phyloP scores from a whole-genome alignment of 345 rosid genomes.

The Sisymbrium irio region DNA sequence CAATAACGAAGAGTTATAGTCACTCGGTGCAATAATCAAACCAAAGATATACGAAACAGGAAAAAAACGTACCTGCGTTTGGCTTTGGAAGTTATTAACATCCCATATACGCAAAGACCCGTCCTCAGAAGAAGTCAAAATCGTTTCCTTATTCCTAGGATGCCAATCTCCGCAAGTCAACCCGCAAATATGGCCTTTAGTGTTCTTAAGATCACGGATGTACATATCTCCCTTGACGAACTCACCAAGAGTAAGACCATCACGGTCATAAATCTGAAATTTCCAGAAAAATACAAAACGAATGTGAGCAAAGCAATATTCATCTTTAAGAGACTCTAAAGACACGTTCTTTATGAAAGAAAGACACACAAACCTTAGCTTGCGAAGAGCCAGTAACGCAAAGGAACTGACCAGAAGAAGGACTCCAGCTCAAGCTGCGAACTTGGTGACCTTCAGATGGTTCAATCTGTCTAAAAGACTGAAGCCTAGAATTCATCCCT shows the following conservation, averaged over 20 bases:
- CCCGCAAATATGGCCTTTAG: constrained; percentile 92
- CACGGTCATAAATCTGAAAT: constrained; percentile 86
- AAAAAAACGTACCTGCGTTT: constrained; percentile 60
- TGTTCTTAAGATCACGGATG: constrained; percentile 92
- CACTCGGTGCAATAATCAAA: constrained; percentile 10
- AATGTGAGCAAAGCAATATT: neutral
- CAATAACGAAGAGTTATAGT: too few species aligned
- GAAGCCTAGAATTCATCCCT: constrained; percentile 91
- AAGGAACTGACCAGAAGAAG: constrained; percentile 75
- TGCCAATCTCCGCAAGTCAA: constrained; percentile 98
- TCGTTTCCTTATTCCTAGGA: constrained; percentile 75
- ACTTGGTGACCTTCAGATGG: constrained; percentile 96
- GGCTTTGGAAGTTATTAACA: constrained; percentile 91
- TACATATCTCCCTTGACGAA: constrained; percentile 99
- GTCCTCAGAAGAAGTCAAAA: constrained; percentile 94
- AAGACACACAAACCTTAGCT: constrained; percentile 69
- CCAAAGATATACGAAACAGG: neutral
- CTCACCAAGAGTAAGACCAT: constrained; percentile 93
- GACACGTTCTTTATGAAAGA: neutral
- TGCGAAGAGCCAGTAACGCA: constrained; percentile 97
- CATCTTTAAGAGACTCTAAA: too few species aligned
- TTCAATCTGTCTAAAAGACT: constrained; percentile 91
- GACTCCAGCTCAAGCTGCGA: constrained; percentile 96
- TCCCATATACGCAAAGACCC: constrained; percentile 98
- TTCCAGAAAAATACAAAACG: constrained; percentile 3